Conservation (phyloP, 345 rosid genomes). For the Sisymbrium altissimum region DNA sequence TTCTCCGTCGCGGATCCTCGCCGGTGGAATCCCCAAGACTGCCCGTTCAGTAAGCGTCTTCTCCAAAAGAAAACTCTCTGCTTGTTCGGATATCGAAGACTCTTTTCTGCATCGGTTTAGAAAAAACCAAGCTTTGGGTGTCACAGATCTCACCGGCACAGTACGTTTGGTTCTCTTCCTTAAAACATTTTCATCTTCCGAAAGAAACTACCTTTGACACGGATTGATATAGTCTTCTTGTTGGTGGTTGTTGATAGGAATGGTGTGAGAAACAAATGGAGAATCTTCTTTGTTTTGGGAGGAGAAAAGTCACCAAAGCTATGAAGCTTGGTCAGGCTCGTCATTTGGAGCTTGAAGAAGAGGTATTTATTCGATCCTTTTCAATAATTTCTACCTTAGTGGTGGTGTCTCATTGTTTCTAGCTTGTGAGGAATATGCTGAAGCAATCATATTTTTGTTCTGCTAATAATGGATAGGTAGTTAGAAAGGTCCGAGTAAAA, state of each 20-base stretch:
- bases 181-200: background rate
- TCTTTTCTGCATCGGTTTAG: slow-evolving; percentile 50
- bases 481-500: slow-evolving; percentile 45
- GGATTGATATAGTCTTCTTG: background rate
- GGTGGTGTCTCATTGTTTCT: background rate
- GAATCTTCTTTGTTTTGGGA: slow-evolving; percentile 44
- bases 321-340: slow-evolving; percentile 78
- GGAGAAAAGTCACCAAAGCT: slow-evolving; percentile 45
- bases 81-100: slow-evolving; percentile 52
- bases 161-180: slow-evolving; percentile 30
- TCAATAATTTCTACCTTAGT: background rate
- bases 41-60: slow-evolving; percentile 36
- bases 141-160: slow-evolving; percentile 65
- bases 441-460: too few species aligned
- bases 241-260: slow-evolving; percentile 41
- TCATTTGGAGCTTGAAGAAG: slow-evolving; percentile 65
- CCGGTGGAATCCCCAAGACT: slow-evolving; percentile 28
- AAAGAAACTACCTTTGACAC: background rate
- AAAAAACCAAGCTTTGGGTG: slow-evolving; percentile 52
- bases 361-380: slow-evolving; percentile 41
- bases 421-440: too few species aligned
- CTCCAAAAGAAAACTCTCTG: slow-evolving; percentile 41
- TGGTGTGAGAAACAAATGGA: slow-evolving; percentile 93
- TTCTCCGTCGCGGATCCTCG: slow-evolving; percentile 28
- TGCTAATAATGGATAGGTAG: slow-evolving; percentile 40